Evolutionary conservation across 768 basidiomycete genomes (phyloP).

Genomic region (Hirschioporus abietinus): DNA sequence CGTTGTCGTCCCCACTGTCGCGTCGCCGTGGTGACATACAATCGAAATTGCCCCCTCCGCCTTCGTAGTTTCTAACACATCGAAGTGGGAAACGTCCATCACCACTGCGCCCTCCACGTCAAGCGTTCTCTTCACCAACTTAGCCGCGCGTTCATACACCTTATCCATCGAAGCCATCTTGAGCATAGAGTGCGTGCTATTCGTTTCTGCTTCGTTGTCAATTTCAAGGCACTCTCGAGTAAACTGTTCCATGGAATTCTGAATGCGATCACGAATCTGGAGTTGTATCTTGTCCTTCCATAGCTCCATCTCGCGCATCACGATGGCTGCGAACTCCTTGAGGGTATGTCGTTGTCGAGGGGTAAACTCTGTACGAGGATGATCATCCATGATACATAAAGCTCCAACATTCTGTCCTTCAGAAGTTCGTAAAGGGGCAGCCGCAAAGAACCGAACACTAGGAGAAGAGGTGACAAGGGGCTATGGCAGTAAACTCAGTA

Average conservation of each 20-base stretch:
- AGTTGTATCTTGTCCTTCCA: slow-evolving; percentile 96
- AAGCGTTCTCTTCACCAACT: slow-evolving; percentile 82
- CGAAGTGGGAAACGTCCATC: slow-evolving; percentile 88
- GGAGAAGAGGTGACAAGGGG: slow-evolving; percentile 66
- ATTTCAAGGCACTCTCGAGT: slow-evolving; percentile 93
- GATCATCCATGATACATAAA: slow-evolving; percentile 84
- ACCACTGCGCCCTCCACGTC: slow-evolving; percentile 91
- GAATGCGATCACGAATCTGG: slow-evolving; percentile 85
- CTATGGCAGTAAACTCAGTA: slow-evolving; percentile 30
- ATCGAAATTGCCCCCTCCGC: slow-evolving; percentile 61
- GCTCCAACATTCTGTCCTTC: slow-evolving; percentile 90
- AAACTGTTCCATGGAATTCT: slow-evolving; percentile 94
- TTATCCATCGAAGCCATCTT: slow-evolving; percentile 63
- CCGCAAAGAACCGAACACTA: slow-evolving; percentile 83
- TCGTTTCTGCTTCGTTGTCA: slow-evolving; percentile 50
- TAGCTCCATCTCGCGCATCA: slow-evolving; percentile 92
- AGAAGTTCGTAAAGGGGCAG: slow-evolving; percentile 81
- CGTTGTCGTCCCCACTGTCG: slow-evolving; percentile 44
- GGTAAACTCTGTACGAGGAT: slow-evolving; percentile 77
- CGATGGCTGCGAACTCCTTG: slow-evolving; percentile 91
- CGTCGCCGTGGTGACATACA: slow-evolving; percentile 64
- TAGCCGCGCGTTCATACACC: slow-evolving; percentile 87
- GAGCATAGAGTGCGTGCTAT: slow-evolving; percentile 22
- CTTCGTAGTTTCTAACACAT: slow-evolving; percentile 68
- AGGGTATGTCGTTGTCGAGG: slow-evolving; percentile 87